Percentiles rank a stretch among this genome's conserved stretches.
These are phyloP conservation scores for Globisporangium yorkense DNA, from an alignment of 352 stramenopile species.

Conservation along the genomic window DNA sequence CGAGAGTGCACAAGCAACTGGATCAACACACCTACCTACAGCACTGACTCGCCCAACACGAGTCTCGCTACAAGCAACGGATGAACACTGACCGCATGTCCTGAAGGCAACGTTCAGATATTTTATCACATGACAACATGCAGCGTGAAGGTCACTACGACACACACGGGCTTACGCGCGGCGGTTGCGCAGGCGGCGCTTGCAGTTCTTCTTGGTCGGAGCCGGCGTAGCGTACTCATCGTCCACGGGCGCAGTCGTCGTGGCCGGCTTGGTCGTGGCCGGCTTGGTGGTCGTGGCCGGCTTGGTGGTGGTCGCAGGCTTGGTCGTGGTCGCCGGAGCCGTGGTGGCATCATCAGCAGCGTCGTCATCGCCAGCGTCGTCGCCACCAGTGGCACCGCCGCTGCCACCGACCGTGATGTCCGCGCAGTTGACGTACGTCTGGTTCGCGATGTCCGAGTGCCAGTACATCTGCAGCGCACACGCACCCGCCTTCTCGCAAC, in stretches of 20 bases:
- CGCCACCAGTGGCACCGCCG: not conserved
- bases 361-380: not conserved
- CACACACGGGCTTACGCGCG: too few species aligned
- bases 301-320: not conserved
- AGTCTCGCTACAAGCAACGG: too few species aligned
- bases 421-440: constrained; percentile 10
- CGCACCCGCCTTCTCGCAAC: constrained; percentile 3
- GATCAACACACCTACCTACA: too few species aligned
- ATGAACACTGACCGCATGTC: too few species aligned
- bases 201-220: constrained; percentile 12
- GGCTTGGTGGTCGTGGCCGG: too few species aligned
- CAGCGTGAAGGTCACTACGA: too few species aligned
- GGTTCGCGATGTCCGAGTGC: constrained; percentile 8
- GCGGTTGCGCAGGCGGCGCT: too few species aligned
- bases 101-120: too few species aligned
- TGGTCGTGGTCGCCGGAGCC: constrained; percentile 6
- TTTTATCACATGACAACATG: too few species aligned
- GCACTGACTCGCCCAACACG: too few species aligned
- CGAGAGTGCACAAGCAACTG: too few species aligned
- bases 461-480: constrained; percentile 12
- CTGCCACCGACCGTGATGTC: constrained; percentile 5
- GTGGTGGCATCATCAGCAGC: constrained; percentile 10
- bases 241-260: constrained; percentile 1
- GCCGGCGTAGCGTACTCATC: constrained; percentile 9
- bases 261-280: too few species aligned